Evolutionary conservation across 2,329 filamentous ascomycete genomes (phyloP).

Genomic region (Curvularia lunata): DNA sequence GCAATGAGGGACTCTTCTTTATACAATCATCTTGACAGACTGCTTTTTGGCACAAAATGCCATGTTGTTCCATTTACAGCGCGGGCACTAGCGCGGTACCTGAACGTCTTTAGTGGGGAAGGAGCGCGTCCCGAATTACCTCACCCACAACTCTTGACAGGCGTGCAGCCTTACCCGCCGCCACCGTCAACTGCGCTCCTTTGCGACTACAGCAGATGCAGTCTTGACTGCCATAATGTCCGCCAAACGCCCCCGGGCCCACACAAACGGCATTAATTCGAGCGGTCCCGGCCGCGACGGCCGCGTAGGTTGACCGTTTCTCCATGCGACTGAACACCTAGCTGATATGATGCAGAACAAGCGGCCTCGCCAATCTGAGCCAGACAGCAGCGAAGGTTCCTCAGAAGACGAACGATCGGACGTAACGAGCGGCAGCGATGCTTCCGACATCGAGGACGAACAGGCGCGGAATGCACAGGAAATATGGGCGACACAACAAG

Average conservation of each 20-base stretch:
- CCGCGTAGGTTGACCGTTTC: conserved; percentile 28
- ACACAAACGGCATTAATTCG: conserved; percentile 27
- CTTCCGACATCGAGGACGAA: conserved; percentile 26
- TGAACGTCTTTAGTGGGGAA: conserved; percentile 23
- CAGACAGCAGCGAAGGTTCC: conserved; percentile 30
- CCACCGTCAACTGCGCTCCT: not conserved
- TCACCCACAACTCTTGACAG: conserved; percentile 6
- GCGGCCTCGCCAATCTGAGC: conserved; percentile 35
- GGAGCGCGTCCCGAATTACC: conserved; percentile 28
- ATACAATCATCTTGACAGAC: not conserved
- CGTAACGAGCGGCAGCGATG: conserved; percentile 17
- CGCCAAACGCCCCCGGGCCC: conserved; percentile 42
- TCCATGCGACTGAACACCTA: not conserved
- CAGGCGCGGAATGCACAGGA: conserved; percentile 28
- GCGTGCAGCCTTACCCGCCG: conserved; percentile 4
- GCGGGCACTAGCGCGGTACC: conserved; percentile 17
- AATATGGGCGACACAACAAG: conserved; percentile 40
- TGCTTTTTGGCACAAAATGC: not conserved
- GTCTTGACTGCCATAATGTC: conserved; percentile 39
- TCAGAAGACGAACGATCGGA: conserved; percentile 20
- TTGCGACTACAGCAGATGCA: conserved; percentile 5
- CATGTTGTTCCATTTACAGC: not conserved
- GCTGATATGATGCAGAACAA: conserved; percentile 39
- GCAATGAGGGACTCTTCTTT: not conserved
- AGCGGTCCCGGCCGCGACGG: conserved; percentile 16